These are phyloP conservation scores for Vitis hybrid DNA, from an alignment of 177 flowering plant genomes.

Conservation along the genomic window DNA sequence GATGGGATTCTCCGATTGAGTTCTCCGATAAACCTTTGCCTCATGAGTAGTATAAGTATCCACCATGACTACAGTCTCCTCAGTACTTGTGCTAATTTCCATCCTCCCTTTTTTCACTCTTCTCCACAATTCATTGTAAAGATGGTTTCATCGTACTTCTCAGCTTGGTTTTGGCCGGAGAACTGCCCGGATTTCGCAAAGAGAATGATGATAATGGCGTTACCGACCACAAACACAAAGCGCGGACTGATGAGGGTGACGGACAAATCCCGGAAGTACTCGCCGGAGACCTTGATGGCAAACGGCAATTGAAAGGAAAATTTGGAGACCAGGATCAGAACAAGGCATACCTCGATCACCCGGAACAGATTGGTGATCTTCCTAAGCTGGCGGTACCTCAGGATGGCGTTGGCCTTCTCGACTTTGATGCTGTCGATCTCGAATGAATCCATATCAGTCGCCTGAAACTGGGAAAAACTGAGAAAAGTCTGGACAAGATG, in stretches of 20 bases:
- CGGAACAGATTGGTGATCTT: slow-evolving; percentile 32
- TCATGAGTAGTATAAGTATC: background rate
- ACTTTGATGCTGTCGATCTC: slow-evolving; percentile 20
- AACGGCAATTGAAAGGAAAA: slow-evolving; percentile 27
- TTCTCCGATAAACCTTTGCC: slow-evolving; percentile 16
- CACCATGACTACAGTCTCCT: background rate
- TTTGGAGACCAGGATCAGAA: slow-evolving; percentile 36
- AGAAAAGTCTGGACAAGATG: background rate
- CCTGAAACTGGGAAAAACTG: background rate
- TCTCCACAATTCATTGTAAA: slow-evolving; percentile 30
- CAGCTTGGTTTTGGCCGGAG: slow-evolving; percentile 9
- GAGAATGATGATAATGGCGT: slow-evolving; percentile 46
- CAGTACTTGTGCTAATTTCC: background rate
- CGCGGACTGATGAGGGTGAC: slow-evolving; percentile 32
- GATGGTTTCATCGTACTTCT: slow-evolving; percentile 9
- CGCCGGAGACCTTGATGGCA: slow-evolving; percentile 31
- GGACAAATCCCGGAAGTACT: slow-evolving; percentile 24
- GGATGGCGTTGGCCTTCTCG: slow-evolving; percentile 39
- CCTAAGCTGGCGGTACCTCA: slow-evolving; percentile 20
- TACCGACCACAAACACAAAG: slow-evolving; percentile 46
- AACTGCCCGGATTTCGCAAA: slow-evolving; percentile 39
- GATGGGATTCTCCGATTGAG: slow-evolving; percentile 31
- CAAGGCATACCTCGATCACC: slow-evolving; percentile 33
- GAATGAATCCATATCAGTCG: slow-evolving; percentile 34
- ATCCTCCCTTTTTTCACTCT: slow-evolving; percentile 16